Evolutionary conservation across 306 rosid genomes (phyloP), one percentile per base, ranked within the genome.

Genomic region (Medicago truncatula): DNA sequence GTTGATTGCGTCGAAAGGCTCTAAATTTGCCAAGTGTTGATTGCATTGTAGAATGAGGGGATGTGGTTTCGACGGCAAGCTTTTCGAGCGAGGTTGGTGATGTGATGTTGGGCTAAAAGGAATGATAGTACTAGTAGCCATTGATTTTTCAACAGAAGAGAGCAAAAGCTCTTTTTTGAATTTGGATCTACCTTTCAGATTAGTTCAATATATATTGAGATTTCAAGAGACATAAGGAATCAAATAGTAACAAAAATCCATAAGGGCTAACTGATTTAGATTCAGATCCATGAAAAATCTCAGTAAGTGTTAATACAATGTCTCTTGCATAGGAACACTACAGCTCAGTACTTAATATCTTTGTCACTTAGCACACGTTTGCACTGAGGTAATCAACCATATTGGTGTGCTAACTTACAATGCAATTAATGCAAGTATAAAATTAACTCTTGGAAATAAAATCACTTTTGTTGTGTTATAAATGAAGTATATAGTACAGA

Each of bases 11-110:
- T 67, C 63, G n/a, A 83, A 85, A 70, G 73, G 58, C 79, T 81
- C 88, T 65, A 81, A 75, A 70, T 31, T 74, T 46, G 70, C 67
- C 23, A 85, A 75, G 60, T 85, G 85, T 70, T 85, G 85, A 38
- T 85, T 85, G 83, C 88, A 85, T 41, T 81, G 85, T 17, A 81
- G 85, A 57, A 81, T 64, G 7, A 85, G 66, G 56, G 89, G 87
- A 79, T 86, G 89, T 41, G 87, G 79, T 52, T 25, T 74, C 38
- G 83, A 56, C 0, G 89, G 89, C 67, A 85, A 70, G 85, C 89
- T 82, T 31, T 85, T 76, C 11, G 86, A 83, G 50, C 78, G 78
- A 62, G 73, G 58, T 57, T 86, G 86, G 81, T 40, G 70, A 69
- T 80, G 74, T 3, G 80, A 80, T 7, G 46, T 72, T 76, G 74